Conservation (phyloP, 495 filamentous ascomycete genomes). For the Tuber borchii region DNA sequence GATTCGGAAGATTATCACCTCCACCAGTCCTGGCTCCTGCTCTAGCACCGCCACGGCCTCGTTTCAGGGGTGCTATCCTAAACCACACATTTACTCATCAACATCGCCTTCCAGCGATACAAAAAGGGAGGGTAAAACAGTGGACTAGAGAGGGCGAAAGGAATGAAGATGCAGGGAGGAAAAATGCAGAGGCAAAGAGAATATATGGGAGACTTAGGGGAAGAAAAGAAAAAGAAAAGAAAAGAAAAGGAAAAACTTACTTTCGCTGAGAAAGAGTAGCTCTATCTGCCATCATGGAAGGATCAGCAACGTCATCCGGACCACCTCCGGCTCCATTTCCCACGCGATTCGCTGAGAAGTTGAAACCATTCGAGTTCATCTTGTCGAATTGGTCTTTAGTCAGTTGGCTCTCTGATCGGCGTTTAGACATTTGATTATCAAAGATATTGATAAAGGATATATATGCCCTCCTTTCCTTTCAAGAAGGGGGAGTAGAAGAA, state of each 20-base stretch:
- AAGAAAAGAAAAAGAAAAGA: background rate
- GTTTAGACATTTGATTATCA: slow-evolving; percentile 37
- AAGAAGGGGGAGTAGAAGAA: slow-evolving; percentile 12
- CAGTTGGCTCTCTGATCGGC: slow-evolving; percentile 40
- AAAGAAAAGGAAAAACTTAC: slow-evolving; percentile 21
- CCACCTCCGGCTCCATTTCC: slow-evolving; percentile 21
- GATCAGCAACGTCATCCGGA: slow-evolving; percentile 23
- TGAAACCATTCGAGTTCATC: slow-evolving; percentile 31
- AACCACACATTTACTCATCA: slow-evolving; percentile 14
- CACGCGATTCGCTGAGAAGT: slow-evolving; percentile 20
- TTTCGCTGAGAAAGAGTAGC: slow-evolving; percentile 24
- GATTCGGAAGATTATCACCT: slow-evolving; percentile 32
- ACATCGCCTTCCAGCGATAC: slow-evolving; percentile 3
- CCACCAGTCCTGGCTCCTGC: slow-evolving; percentile 18
- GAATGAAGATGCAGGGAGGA: background rate
- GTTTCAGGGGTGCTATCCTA: slow-evolving; percentile 40
- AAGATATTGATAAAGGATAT: slow-evolving; percentile 12
- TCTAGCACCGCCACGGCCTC: slow-evolving; percentile 26
- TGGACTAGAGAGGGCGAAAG: background rate
- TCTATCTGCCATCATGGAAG: slow-evolving; percentile 33
- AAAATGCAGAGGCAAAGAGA: background rate
- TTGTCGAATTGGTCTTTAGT: slow-evolving; percentile 38
- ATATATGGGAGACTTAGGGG: background rate
- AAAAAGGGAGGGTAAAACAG: background rate
- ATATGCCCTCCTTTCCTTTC: slow-evolving; percentile 12